Evolutionary conservation across 1,139 yeast genomes (phyloP), one percentile per base, ranked within the genome.

Genomic region (Tardiomyces depauwii): DNA sequence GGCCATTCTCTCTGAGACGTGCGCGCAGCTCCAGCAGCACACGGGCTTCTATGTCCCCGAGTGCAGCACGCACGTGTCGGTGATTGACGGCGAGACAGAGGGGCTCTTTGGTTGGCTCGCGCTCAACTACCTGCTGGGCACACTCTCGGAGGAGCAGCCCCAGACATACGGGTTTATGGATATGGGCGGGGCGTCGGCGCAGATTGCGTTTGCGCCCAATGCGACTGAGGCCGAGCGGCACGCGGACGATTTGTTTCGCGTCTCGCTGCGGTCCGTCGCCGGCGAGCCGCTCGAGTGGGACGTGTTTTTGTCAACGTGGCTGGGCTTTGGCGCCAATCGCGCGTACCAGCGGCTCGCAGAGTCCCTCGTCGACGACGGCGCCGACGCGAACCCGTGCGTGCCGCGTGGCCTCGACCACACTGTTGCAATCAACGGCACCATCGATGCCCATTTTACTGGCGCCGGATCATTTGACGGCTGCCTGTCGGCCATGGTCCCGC

Each of bases 161-260:
- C 66, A 74, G 23, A 78, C 93, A 0, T 82, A 77, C 55, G 95
- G 95, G 1, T 70, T 85, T 36, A 62, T 86, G 50, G 94, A 85
- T 53, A 81, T 86, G 88, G 95, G 95, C 2, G 95, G 95, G 0
- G 93, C 93, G 0, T 82, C 91, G 1, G 81, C 94, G 0, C 95
- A 86, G 59, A 77, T 86, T 36, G 85, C 87, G 0, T 85, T 83
- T 60, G 83, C 78, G 53, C 93, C 94, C 0, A 76, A 77, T 55
- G 49, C 65, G 18, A 69, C 81, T 0, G 85, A 80, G 51, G 66
- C 70, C 13, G 65, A 62, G 6, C 77, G 76, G 47, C 82, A 80
- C 54, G 61, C 68, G 45, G 77, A 78, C 47, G 76, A 75, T 44
- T 62, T 84, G 47, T 77, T 74, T 56, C 66, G 67, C 38, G 62